These are phyloP conservation scores for Fusarium chuoi DNA, from an alignment of 2,329 filamentous ascomycete species.

Conservation along the genomic window DNA sequence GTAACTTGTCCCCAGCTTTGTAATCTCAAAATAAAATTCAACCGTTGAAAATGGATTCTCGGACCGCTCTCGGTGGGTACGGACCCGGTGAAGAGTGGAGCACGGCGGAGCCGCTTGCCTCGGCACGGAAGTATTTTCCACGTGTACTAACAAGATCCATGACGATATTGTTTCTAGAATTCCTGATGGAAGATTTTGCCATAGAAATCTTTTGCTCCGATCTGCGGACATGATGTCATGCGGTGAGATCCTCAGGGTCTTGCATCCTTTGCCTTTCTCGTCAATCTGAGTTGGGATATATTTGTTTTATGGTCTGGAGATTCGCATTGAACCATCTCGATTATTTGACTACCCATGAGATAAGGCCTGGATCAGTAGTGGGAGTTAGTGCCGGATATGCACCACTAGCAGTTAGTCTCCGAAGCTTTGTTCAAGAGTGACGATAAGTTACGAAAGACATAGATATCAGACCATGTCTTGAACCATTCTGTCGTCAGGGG, in stretches of 20 bases:
- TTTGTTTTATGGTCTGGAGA: neutral
- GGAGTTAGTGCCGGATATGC: neutral
- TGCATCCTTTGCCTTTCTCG: neutral
- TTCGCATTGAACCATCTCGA: neutral
- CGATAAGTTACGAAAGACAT: neutral
- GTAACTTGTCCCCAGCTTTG: neutral
- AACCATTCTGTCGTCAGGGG: neutral
- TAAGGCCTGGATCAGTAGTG: neutral
- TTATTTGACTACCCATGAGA: neutral
- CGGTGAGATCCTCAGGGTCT: neutral
- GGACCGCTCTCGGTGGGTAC: neutral
- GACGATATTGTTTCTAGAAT: neutral
- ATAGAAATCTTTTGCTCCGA: neutral
- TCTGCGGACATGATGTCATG: neutral
- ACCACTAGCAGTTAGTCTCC: constrained; percentile 5
- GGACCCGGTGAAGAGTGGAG: neutral
- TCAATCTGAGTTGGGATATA: neutral
- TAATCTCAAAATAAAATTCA: constrained; percentile 3
- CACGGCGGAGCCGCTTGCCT: neutral
- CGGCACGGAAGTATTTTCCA: constrained; percentile 3
- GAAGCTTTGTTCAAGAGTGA: neutral
- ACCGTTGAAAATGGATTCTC: neutral
- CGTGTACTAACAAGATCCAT: neutral
- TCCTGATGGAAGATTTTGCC: neutral
- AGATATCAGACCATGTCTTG: neutral